Base-by-base conservation (phyloP, 441 rosid genomes). In the Gossypium laxum region DNA sequence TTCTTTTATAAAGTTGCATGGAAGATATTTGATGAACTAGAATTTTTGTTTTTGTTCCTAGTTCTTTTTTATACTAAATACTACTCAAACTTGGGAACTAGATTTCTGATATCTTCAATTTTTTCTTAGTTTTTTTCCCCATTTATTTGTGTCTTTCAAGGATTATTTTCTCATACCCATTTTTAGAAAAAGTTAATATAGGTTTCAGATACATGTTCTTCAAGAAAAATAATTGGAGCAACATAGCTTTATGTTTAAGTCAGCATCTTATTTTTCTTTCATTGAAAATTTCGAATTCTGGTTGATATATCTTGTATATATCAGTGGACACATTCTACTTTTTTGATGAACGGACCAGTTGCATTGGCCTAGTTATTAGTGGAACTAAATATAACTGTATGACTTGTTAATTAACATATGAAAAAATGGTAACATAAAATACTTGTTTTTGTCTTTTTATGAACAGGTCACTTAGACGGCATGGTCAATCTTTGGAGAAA, bases 401-500 rank as follows among this genome's bases (percentile, higher is more conserved):
- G 14, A 18, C 48, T 2, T 68, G 30, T 61, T 61, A 61, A 32
- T 61, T 32, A 61, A 11, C 3, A 17, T 68, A 30, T 1, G 15
- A 32, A 17, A 52, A 68, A 52, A 52, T 52, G 61, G 22, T 17
- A 11, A 10, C 38, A 15, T 17, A 30, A 52, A 30, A 30, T 2
- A 45, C 47, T 41, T 63, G 6, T 41, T 63, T 50, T 12, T 59
- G 0, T 63, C 12, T 61, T 69, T 17, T 66, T 18, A 21, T 73
- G 51, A 78, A 63, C 81, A 95, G 99, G 86, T 95, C 93, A 32
- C 83, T 84, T 50, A 82, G 93, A 80, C 85, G 93, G 60, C 91
- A 88, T 61, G 85, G 91, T 64, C 96, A 87, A 71, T 74, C 90
- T 69, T 72, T 78, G 14, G 99, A 95, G 83, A 91, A 86, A 82